phyloP scores from a whole-genome alignment of 805 yeast species.

The Candida pini region DNA sequence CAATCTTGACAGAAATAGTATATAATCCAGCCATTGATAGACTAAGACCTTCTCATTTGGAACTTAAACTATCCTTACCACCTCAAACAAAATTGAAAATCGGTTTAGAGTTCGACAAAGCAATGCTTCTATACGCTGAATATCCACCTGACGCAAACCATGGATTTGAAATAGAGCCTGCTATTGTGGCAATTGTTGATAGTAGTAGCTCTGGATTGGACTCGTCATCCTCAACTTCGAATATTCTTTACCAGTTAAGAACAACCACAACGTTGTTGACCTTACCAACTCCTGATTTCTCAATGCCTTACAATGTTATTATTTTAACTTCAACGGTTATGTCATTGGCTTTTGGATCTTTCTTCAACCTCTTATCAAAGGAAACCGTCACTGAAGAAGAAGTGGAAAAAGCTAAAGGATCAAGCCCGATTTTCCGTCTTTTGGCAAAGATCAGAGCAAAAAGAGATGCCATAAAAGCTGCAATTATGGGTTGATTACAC shows the following conservation, averaged over 20 bases:
- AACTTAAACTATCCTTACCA: slow-evolving; percentile 61
- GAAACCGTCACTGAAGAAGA: slow-evolving; percentile 73
- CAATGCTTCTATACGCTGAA: slow-evolving; percentile 76
- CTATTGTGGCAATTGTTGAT: slow-evolving; percentile 57
- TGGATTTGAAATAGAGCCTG: slow-evolving; percentile 93
- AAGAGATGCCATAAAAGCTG: neutral
- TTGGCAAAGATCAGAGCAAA: neutral
- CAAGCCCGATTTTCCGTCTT: slow-evolving; percentile 4
- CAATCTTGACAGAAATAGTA: slow-evolving; percentile 44
- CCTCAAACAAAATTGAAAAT: slow-evolving; percentile 53
- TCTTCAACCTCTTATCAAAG: slow-evolving; percentile 74
- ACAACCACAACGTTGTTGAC: slow-evolving; percentile 84
- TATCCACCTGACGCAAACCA: slow-evolving; percentile 99
- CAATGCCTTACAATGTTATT: slow-evolving; percentile 98
- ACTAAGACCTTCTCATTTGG: slow-evolving; percentile 75
- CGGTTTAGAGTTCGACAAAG: slow-evolving; percentile 80
- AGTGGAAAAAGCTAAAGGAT: slow-evolving; percentile 32
- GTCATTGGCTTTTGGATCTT: slow-evolving; percentile 85
- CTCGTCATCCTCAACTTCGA: too few species aligned
- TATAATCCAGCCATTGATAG: slow-evolving; percentile 81
- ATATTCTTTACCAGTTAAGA: slow-evolving; percentile 46
- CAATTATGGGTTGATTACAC: too few species aligned
- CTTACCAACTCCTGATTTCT: slow-evolving; percentile 94
- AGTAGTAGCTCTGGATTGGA: too few species aligned
- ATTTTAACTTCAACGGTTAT: slow-evolving; percentile 89